These are phyloP conservation scores for Hirsutella rhossiliensis DNA, from an alignment of 2,329 filamentous ascomycete species.

Conservation along the genomic window DNA sequence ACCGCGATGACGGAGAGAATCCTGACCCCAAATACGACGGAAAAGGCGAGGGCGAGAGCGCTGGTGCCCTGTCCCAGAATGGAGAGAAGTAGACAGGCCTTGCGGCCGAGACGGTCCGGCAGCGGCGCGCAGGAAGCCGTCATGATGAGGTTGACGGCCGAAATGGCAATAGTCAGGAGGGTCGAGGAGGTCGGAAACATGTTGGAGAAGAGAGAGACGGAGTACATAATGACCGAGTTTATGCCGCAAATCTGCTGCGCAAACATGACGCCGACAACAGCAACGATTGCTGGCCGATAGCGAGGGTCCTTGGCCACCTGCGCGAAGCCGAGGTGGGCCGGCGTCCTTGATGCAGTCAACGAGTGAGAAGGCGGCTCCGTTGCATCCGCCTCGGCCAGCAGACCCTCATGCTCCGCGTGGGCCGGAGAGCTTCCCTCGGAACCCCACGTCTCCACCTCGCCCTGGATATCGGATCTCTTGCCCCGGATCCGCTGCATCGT, in stretches of 20 bases:
- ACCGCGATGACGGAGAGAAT: slow-evolving; percentile 71
- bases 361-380: slow-evolving; percentile 4
- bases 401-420: slow-evolving; percentile 56
- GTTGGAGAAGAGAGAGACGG: slow-evolving; percentile 73
- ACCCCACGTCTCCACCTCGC: slow-evolving; percentile 58
- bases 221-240: slow-evolving; percentile 98
- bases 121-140: slow-evolving; percentile 74
- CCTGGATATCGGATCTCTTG: slow-evolving; percentile 51
- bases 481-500: slow-evolving; percentile 70
- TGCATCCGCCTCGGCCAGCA: slow-evolving; percentile 35
- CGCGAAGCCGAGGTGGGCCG: slow-evolving; percentile 43
- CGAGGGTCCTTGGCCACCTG: slow-evolving; percentile 54
- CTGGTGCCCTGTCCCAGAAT: slow-evolving; percentile 75
- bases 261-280: slow-evolving; percentile 82
- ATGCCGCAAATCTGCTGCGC: slow-evolving; percentile 88
- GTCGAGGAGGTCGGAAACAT: slow-evolving; percentile 74
- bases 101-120: slow-evolving; percentile 78
- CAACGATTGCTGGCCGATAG: slow-evolving; percentile 63
- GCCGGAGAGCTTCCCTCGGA: slow-evolving; percentile 22
- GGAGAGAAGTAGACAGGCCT: slow-evolving; percentile 70
- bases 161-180: slow-evolving; percentile 77
- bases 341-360: slow-evolving; percentile 4
- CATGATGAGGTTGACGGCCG: slow-evolving; percentile 71
- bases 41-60: slow-evolving; percentile 65
- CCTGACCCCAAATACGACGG: slow-evolving; percentile 62